Base-by-base conservation (phyloP, 306 rosid species). In the Vigna unguiculata region DNA sequence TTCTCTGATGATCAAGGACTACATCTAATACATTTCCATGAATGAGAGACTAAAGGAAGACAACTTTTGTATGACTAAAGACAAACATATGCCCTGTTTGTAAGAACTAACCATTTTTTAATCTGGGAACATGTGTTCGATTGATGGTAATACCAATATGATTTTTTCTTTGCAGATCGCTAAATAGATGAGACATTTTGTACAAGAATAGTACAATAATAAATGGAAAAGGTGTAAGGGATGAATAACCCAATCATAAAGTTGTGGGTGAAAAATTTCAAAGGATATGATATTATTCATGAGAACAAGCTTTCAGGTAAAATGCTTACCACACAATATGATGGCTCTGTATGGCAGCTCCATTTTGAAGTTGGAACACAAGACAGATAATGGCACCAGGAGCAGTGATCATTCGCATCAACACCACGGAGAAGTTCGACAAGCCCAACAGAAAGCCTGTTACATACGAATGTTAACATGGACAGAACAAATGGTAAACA, bases 361-460 rank as follows among this genome's bases (percentile, higher is more conserved):
- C 98, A 95, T 82, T 41, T 95, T 45, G 98, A 95, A 81, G 97
- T 95, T 65, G 98, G 98, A 76, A 95, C 88, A 69, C 98, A 95
- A 45, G 97, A 90, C 80, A 95, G 77, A 80, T 95, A 92, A 82
- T 95, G 98, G 84, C 98, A 95, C 98, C 98, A 95, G 64, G 97
- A 92, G 80, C 98, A 95, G 86, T 92, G 97, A 30, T 90, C 83
- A 75, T 95, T 95, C 34, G 96, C 97, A 80, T 95, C 93, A 28
- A 90, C 89, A 20, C 85, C 89, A 7, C 88, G 92, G 53, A 92
- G 91, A 53, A 95, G 91, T 63, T 88, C 67, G 72, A 87, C 89
- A 78, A 92, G 77, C 77, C 97, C 91, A 79, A 80, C 93, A 34
- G 97, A 86, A 51, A 95, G 82, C 81, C 98, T 95, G 87, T 61